Evolutionary conservation across 164 flowering plant genomes (phyloP).

Genomic region (Buxus sempervirens): DNA sequence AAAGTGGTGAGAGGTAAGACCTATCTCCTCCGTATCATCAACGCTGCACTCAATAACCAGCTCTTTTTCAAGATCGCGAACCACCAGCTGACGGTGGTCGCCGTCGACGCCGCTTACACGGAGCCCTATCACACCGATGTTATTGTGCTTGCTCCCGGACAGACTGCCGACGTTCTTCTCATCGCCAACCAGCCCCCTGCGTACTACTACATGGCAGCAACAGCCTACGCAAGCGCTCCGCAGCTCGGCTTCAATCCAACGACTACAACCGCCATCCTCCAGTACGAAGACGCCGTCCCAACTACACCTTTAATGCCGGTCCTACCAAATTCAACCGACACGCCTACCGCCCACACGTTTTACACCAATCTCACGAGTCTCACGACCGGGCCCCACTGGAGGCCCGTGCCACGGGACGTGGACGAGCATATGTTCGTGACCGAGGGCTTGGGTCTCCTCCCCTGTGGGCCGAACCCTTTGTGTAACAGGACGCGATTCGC

Average conservation of each 20-base stretch:
- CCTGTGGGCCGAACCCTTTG: not conserved
- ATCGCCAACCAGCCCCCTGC: not conserved
- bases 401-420: too few species aligned
- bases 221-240: not conserved
- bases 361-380: slow-evolving; percentile 12
- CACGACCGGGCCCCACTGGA: not conserved
- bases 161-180: slow-evolving; percentile 15
- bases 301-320: slow-evolving; percentile 1
- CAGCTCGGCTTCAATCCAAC: not conserved
- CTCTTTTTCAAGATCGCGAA: slow-evolving; percentile 16
- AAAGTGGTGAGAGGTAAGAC: too few species aligned
- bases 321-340: slow-evolving; percentile 9
- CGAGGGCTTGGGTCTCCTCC: slow-evolving; percentile 10
- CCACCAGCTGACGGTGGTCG: slow-evolving; percentile 16
- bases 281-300: not conserved
- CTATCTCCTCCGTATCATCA: slow-evolving; percentile 17
- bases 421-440: slow-evolving; percentile 20
- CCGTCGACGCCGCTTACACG: slow-evolving; percentile 15
- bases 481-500: slow-evolving; percentile 13
- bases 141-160: slow-evolving; percentile 15
- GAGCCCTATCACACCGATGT: slow-evolving; percentile 6
- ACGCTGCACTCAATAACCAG: slow-evolving; percentile 17
- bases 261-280: slow-evolving; percentile 4
- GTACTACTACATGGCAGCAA: slow-evolving; percentile 7
- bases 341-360: slow-evolving; percentile 9